Percentiles rank a stretch among this genome's conserved stretches.
phyloP scores from a whole-genome alignment of 805 yeast genomes.

The Nakazawaea populi region DNA sequence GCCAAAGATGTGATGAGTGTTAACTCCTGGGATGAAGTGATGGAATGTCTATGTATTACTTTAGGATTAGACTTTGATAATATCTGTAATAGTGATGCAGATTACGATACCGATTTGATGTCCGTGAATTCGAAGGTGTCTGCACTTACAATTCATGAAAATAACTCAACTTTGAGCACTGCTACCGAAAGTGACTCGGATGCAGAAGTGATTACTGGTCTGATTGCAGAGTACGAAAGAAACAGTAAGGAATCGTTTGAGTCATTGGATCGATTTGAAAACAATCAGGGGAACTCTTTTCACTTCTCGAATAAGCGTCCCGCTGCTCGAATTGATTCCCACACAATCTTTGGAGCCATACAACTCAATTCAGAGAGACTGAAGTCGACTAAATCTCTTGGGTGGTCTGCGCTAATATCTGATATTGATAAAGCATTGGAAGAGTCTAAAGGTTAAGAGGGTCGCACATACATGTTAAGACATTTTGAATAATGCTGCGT shows the following conservation, averaged over 20 bases:
- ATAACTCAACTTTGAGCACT: not conserved
- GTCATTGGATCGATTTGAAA: not conserved
- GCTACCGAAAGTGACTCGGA: conserved; percentile 11
- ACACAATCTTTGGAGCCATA: not conserved
- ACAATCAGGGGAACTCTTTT: not conserved
- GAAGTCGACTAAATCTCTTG: not conserved
- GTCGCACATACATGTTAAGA: no score
- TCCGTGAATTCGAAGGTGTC: not conserved
- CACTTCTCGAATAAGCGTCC: not conserved
- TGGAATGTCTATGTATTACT: conserved; percentile 26
- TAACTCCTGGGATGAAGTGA: conserved; percentile 26
- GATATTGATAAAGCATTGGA: conserved; percentile 18
- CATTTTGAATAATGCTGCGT: no score
- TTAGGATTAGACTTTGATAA: conserved; percentile 27
- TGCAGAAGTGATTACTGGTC: conserved; percentile 9
- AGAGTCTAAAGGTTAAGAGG: not conserved
- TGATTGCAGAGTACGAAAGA: conserved; percentile 1
- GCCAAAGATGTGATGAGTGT: not conserved
- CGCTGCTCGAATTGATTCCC: no score
- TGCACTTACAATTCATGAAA: not conserved
- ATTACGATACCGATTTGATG: not conserved
- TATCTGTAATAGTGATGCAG: conserved; percentile 1
- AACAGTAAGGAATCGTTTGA: not conserved
- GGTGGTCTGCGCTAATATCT: conserved; percentile 16
- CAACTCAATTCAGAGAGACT: not conserved